Conservation (phyloP, 2,329 filamentous ascomycete genomes). For the Ophiocordyceps camponoti-saundersi region DNA sequence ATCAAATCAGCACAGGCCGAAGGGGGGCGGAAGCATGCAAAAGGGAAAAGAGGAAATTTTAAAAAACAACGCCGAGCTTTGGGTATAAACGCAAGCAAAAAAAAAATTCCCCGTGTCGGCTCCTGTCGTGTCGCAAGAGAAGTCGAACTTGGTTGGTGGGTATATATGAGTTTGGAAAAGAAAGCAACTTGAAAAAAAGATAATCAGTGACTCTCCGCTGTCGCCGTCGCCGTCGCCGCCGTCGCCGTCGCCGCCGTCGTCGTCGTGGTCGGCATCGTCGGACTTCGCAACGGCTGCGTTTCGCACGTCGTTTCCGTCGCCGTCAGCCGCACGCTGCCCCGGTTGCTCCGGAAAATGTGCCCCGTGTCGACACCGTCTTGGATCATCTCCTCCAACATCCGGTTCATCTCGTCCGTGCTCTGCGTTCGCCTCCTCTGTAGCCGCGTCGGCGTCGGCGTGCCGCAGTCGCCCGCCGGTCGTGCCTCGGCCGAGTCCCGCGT, state of each 20-base stretch:
- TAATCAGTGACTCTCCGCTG: conserved; percentile 10
- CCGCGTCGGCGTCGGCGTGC: conserved; percentile 9
- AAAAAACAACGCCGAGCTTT: not conserved
- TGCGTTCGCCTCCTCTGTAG: conserved; percentile 36
- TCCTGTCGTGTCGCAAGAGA: not conserved
- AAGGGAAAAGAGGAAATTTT: no score
- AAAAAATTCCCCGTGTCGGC: not conserved
- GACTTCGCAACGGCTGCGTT: conserved; percentile 22
- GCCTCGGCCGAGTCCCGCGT: conserved; percentile 68
- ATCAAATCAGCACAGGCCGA: not conserved
- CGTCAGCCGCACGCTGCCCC: conserved; percentile 49
- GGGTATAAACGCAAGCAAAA: not conserved
- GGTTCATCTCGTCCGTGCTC: conserved; percentile 83
- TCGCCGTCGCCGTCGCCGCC: conserved; percentile 7
- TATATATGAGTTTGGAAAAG: no score
- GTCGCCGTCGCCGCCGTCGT: conserved; percentile 12
- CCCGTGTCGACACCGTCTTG: conserved; percentile 69
- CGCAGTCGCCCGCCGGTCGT: conserved; percentile 16
- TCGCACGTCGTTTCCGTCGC: conserved; percentile 16
- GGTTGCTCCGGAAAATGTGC: conserved; percentile 46
- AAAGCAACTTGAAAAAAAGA: no score
- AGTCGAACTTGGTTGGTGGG: no score
- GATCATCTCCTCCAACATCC: conserved; percentile 92
- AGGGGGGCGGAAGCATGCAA: no score
- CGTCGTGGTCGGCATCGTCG: conserved; percentile 12